Base-by-base conservation (phyloP, 1,284 basidiomycete genomes). In the Stygiomarasmius scandens region DNA sequence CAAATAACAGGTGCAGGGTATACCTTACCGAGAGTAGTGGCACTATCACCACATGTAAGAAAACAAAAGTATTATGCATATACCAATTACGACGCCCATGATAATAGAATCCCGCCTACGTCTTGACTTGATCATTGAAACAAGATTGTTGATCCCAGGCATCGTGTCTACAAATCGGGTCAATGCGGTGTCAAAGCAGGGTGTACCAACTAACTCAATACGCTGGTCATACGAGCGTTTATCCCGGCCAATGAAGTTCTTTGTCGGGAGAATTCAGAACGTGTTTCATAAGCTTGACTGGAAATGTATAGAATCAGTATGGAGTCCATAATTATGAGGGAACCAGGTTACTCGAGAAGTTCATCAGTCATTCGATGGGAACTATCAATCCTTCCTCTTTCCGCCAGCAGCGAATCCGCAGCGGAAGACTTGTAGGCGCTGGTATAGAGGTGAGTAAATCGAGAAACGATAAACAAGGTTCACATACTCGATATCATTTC, bases 231-330 rank as follows among this genome's bases (percentile, higher is more conserved):
- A 22, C 96, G 85, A 9, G 85, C 77, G 69, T 93, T 92, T 63
- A 97, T 93, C 20, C 85, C 81, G 9, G 84, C 74, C 41, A 99
- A 76, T 27, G 89, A 85, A 3, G 80, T 73, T 19, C 93, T 82
- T 73, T 99, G 97, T 51, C 86, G 83, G n/a, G 82, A 78, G 72
- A 99, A 97, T 71, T 98, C 96, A 34, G 92, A 82, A n/a, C 96
- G 87, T 0, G 96, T 98, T 64, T 95, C 96, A 67, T 98, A 97
- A 27, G 97, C 97, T 87, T 99, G 96, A 53, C 95, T 97, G 63
- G 22, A 48, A 49, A 49, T 24, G 61, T 10, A 52, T 61, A 32
- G 32, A 23, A 57, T 41, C 24, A 47, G 29, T 8, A 20, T 11
- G 23, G 12, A 19, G 25, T 23, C 12, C 16, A 22, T 11, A 25